These are phyloP conservation scores for Suhomyces bribrorum DNA, from an alignment of 1,139 yeast genomes.

Conservation along the genomic window DNA sequence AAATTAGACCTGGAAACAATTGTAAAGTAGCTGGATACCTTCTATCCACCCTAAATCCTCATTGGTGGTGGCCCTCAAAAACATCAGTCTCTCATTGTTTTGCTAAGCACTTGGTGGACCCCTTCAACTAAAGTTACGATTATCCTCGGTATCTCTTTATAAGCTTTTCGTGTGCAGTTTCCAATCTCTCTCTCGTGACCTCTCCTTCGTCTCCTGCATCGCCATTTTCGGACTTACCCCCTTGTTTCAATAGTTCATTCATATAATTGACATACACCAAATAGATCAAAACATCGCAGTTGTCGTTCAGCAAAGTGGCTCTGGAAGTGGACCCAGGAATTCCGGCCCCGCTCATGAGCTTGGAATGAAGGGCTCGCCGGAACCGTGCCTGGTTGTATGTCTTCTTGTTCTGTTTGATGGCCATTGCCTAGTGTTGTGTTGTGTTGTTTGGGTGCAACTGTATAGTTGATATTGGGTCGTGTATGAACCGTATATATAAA, in stretches of 20 bases:
- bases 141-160: conserved; percentile 32
- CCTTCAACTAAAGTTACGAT: too few relatives aligned
- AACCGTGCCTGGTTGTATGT: conserved; percentile 24
- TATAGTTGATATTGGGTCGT: not conserved
- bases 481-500: too few relatives aligned
- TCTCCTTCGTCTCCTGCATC: conserved; percentile 31
- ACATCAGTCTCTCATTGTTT: too few relatives aligned
- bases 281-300: conserved; percentile 47
- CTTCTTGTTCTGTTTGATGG: conserved; percentile 16
- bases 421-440: conserved; percentile 2
- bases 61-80: too few relatives aligned
- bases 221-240: conserved; percentile 36
- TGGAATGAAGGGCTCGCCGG: conserved; percentile 22
- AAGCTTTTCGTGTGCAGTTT: conserved; percentile 23
- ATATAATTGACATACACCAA: conserved; percentile 51
- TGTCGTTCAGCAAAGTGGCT: conserved; percentile 34
- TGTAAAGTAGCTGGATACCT: too few relatives aligned
- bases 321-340: conserved; percentile 5
- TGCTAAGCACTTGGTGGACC: too few relatives aligned
- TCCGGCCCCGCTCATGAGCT: conserved; percentile 7
- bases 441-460: not conserved
- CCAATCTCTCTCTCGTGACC: conserved; percentile 19
- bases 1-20: too few relatives aligned
- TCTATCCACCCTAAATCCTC: too few relatives aligned
- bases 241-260: conserved; percentile 37